phyloP scores from a whole-genome alignment of 106 monocot genomes.

The Acanthochlamys bracteata region DNA sequence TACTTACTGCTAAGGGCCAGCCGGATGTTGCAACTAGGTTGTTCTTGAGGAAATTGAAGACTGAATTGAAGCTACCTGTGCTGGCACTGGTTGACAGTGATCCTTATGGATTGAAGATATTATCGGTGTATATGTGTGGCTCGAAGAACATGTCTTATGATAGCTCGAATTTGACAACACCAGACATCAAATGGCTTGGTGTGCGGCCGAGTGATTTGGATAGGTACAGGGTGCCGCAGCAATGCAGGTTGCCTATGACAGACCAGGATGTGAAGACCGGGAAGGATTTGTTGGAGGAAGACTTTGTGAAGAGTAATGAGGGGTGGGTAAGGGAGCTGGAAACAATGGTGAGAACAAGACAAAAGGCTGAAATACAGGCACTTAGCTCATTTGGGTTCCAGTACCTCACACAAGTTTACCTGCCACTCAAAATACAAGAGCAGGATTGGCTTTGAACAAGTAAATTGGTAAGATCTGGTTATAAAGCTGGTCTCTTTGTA shows the following conservation, averaged over 20 bases:
- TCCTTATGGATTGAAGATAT: slow-evolving; percentile 91
- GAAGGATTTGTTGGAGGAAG: slow-evolving; percentile 94
- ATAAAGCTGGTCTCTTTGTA: too few species aligned
- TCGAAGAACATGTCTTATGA: slow-evolving; percentile 99
- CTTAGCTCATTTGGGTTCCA: slow-evolving; percentile 96
- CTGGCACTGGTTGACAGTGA: slow-evolving; percentile 92
- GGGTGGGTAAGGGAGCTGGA: slow-evolving; percentile 96
- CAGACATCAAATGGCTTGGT: slow-evolving; percentile 97
- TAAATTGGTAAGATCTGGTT: too few species aligned
- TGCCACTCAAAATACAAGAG: slow-evolving; percentile 92
- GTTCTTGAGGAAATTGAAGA: slow-evolving; percentile 74
- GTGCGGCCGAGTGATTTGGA: slow-evolving; percentile 87
- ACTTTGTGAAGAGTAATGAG: slow-evolving; percentile 87
- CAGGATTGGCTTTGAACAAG: slow-evolving; percentile 71
- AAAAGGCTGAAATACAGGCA: slow-evolving; percentile 98
- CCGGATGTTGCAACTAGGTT: slow-evolving; percentile 92
- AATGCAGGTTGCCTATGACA: slow-evolving; percentile 90
- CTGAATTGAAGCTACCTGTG: slow-evolving; percentile 76
- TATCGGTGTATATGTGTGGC: slow-evolving; percentile 98
- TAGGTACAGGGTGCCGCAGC: slow-evolving; percentile 88
- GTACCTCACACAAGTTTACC: slow-evolving; percentile 89
- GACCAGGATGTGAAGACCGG: slow-evolving; percentile 97
- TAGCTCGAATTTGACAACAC: slow-evolving; percentile 84
- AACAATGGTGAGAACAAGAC: slow-evolving; percentile 77
- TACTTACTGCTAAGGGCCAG: slow-evolving; percentile 95